phyloP scores from a whole-genome alignment of 2,329 filamentous ascomycete genomes.

The Aspergillus quadrilineatus region DNA sequence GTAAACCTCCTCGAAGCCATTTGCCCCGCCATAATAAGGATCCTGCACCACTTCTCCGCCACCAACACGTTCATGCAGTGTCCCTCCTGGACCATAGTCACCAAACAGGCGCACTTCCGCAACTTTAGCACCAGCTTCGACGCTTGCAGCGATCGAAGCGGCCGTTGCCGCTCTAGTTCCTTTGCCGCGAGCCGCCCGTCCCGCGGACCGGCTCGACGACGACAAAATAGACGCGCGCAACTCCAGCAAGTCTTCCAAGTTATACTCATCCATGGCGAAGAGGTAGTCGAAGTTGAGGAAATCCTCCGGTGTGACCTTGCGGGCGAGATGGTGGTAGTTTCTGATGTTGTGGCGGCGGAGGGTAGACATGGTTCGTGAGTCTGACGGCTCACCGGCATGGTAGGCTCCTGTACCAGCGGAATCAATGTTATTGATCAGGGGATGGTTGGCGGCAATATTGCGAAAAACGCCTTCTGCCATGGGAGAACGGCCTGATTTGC shows the following conservation, averaged over 20 bases:
- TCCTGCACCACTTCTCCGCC: constrained; percentile 72
- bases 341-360: constrained; percentile 72
- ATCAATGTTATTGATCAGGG: constrained; percentile 69
- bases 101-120: constrained; percentile 77
- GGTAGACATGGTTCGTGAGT: constrained; percentile 79
- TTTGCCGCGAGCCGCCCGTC: constrained; percentile 21
- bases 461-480: constrained; percentile 97
- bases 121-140: constrained; percentile 35
- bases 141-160: constrained; percentile 33
- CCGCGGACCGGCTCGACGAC: constrained; percentile 45
- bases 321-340: constrained; percentile 73
- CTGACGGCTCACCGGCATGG: constrained; percentile 73
- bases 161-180: constrained; percentile 39
- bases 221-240: constrained; percentile 54
- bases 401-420: constrained; percentile 90
- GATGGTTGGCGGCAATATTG: constrained; percentile 60
- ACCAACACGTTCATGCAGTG: constrained; percentile 35
- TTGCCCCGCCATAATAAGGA: constrained; percentile 85
- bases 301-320: constrained; percentile 70
- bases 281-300: constrained; percentile 89
- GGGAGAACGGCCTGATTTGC: constrained; percentile 64
- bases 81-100: constrained; percentile 65
- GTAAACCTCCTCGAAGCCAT: constrained; percentile 83
- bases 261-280: constrained; percentile 87
- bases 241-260: constrained; percentile 68